Percentiles rank a stretch among this genome's conserved stretches.
phyloP scores from a whole-genome alignment of 192 early-diverging fungal genomes.

The Backusella tuberculispora region DNA sequence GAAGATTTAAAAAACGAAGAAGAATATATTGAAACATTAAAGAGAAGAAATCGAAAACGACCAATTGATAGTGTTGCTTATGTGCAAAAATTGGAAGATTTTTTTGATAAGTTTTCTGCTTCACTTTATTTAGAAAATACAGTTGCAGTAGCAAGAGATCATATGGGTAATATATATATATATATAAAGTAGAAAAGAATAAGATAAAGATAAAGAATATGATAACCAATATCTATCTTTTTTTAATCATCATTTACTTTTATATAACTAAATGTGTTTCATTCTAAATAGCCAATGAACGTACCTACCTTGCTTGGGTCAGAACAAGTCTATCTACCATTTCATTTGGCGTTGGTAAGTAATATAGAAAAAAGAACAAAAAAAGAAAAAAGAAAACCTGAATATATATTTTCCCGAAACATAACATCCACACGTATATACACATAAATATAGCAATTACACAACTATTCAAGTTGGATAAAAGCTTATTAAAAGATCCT shows the following conservation, averaged over 20 bases:
- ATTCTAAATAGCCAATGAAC: slow-evolving; percentile 80
- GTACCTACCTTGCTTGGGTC: slow-evolving; percentile 80
- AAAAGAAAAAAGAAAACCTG: background rate
- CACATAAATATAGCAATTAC: slow-evolving; percentile 26
- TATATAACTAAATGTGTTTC: no score
- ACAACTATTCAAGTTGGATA: slow-evolving; percentile 37
- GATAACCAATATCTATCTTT: background rate
- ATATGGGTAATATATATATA: slow-evolving; percentile 52
- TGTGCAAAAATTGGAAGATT: background rate
- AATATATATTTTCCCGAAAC: slow-evolving; percentile 62
- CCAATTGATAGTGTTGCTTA: background rate
- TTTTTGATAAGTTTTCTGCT: slow-evolving; percentile 12
- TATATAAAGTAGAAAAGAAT: background rate
- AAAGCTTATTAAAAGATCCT: slow-evolving; percentile 8
- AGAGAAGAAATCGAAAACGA: background rate
- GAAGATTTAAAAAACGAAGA: background rate
- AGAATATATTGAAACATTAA: background rate
- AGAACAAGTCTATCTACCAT: slow-evolving; percentile 73
- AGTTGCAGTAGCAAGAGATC: slow-evolving; percentile 76
- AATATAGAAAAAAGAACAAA: background rate
- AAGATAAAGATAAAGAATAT: slow-evolving; percentile 1
- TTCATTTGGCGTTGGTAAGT: slow-evolving; percentile 69
- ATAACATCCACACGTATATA: slow-evolving; percentile 48
- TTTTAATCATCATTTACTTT: no score
- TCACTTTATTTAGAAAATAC: slow-evolving; percentile 66